Evolutionary conservation across 495 filamentous ascomycete species (phyloP).

Genomic region (Daldinia caldariorum): DNA sequence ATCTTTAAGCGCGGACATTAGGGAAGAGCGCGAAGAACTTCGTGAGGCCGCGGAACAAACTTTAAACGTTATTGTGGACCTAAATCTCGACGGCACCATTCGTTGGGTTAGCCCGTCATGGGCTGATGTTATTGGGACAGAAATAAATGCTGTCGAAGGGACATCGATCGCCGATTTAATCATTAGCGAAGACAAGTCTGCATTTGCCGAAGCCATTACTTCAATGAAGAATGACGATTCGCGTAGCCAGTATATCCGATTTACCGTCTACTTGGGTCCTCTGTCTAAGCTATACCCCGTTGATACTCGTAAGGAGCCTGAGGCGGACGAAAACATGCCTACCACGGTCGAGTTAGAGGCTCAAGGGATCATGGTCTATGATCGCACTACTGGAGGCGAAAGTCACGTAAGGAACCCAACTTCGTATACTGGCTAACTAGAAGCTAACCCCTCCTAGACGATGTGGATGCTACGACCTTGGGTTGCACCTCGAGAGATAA

Average conservation of each 20-base stretch:
- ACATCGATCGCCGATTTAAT: conserved; percentile 83
- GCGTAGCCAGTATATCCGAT: conserved; percentile 89
- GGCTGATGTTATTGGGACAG: conserved; percentile 88
- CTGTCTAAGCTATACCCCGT: conserved; percentile 70
- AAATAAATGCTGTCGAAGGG: conserved; percentile 75
- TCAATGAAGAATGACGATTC: conserved; percentile 93
- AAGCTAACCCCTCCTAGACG: conserved; percentile 66
- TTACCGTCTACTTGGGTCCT: conserved; percentile 78
- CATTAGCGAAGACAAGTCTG: conserved; percentile 74
- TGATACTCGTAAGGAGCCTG: conserved; percentile 58
- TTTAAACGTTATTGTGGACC: conserved; percentile 92
- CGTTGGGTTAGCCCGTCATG: conserved; percentile 98
- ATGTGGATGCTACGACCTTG: conserved; percentile 99
- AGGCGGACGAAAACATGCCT: conserved; percentile 55
- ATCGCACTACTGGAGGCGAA: conserved; percentile 82
- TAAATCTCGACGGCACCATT: conserved; percentile 86
- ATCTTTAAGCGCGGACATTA: conserved; percentile 64
- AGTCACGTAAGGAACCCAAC: conserved; percentile 77
- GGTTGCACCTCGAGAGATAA: conserved; percentile 85
- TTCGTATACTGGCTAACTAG: conserved; percentile 16
- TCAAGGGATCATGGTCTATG: conserved; percentile 98
- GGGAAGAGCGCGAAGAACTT: conserved; percentile 85
- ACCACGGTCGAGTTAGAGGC: conserved; percentile 83
- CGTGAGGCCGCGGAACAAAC: conserved; percentile 96
- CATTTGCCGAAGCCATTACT: conserved; percentile 83